Percentiles rank a stretch among this genome's conserved stretches.
Conservation (phyloP, 495 filamentous ascomycete species). For the Jackrogersella minutella region DNA sequence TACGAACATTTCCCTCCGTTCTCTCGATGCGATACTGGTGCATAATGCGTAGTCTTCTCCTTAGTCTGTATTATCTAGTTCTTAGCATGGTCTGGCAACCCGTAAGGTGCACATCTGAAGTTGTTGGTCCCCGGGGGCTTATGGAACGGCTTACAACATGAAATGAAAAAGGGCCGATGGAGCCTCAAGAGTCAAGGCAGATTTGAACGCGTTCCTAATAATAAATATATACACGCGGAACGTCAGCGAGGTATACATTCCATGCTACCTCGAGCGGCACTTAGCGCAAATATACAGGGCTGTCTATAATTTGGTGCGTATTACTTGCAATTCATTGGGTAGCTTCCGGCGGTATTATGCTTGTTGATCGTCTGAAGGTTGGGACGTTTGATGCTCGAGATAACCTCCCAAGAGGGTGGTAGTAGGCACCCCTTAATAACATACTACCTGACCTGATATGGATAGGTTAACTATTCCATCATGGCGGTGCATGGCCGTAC, state of each 20-base stretch:
- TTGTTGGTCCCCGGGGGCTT: too few species aligned
- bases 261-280: not conserved
- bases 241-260: not conserved
- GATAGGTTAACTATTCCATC: not conserved
- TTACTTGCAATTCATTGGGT: not conserved
- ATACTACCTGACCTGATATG: too few species aligned
- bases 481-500: not conserved
- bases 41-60: too few species aligned
- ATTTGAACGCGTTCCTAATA: slow-evolving; percentile 3
- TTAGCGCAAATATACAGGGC: not conserved
- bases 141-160: too few species aligned
- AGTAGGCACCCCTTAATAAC: too few species aligned
- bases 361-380: not conserved
- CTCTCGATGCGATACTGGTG: too few species aligned
- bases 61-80: too few species aligned
- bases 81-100: too few species aligned
- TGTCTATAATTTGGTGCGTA: not conserved
- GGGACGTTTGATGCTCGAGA: not conserved
- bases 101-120: too few species aligned
- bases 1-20: too few species aligned
- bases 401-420: not conserved
- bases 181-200: slow-evolving; percentile 4
- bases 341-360: not conserved
- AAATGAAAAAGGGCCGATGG: not conserved
- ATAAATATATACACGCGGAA: not conserved